Evolutionary conservation across 2,329 filamentous ascomycete species (phyloP).

Genomic region (Colletotrichum salicis): DNA sequence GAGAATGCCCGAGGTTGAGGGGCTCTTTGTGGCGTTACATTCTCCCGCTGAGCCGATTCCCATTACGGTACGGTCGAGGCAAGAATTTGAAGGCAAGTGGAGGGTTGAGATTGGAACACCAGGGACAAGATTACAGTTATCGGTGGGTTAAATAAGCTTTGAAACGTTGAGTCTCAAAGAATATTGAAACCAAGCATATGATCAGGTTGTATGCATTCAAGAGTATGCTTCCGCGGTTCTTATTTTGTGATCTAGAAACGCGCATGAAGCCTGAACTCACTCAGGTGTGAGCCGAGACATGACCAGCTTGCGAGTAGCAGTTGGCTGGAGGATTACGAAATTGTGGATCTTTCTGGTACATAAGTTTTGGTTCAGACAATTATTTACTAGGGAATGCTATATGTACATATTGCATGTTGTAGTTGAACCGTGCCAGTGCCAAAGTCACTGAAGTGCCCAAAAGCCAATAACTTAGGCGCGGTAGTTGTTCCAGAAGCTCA

Average conservation of each 20-base stretch:
- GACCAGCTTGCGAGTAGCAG: too few relatives aligned
- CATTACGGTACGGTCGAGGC: not conserved
- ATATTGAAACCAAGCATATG: not conserved
- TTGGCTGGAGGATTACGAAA: too few relatives aligned
- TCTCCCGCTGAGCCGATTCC: constrained; percentile 7
- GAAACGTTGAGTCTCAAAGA: not conserved
- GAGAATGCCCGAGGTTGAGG: not conserved
- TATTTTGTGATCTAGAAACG: too few relatives aligned
- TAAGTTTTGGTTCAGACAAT: too few relatives aligned
- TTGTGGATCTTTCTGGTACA: too few relatives aligned
- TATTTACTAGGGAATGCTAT: not conserved
- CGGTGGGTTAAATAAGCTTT: not conserved
- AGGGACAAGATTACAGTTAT: constrained; percentile 9
- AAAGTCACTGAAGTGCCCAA: not conserved
- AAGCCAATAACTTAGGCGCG: constrained; percentile 39
- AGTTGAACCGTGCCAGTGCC: not conserved
- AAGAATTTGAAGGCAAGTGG: constrained; percentile 5
- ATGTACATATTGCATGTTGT: not conserved
- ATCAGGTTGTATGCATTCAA: not conserved
- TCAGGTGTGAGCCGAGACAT: too few relatives aligned
- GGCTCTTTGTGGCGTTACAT: not conserved
- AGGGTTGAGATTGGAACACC: not conserved
- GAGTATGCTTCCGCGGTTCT: not conserved
- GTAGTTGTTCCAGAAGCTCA: constrained; percentile 50
- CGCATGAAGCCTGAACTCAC: too few relatives aligned